Conservation (phyloP, 2,329 filamentous ascomycete species). For the Hypoxylon sp. region DNA sequence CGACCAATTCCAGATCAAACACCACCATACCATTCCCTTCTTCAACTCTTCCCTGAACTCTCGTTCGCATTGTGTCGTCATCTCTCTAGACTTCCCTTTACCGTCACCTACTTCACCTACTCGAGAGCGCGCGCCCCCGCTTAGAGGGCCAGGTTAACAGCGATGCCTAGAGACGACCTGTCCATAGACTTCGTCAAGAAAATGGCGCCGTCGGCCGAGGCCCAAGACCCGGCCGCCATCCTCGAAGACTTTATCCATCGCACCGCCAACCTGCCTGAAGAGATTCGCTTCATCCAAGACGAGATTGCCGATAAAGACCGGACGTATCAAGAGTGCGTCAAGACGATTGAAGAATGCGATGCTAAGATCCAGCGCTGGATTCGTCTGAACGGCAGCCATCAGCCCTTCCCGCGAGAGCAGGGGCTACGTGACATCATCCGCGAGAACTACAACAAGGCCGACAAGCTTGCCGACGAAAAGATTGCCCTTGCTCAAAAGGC, state of each 20-base stretch:
- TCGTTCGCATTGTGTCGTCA: conserved; percentile 12
- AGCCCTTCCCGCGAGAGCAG: conserved; percentile 82
- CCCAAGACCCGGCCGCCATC: conserved; percentile 76
- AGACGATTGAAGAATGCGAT: conserved; percentile 80
- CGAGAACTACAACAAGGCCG: conserved; percentile 77
- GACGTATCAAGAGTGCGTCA: conserved; percentile 76
- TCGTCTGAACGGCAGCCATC: conserved; percentile 80
- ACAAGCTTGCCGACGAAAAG: conserved; percentile 82
- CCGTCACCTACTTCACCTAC: conserved; percentile 31
- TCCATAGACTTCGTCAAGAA: conserved; percentile 78
- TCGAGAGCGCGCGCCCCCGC: conserved; percentile 47
- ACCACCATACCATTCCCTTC: conserved; percentile 7
- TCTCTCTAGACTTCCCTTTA: conserved; percentile 27
- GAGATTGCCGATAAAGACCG: conserved; percentile 86
- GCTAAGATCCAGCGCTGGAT: conserved; percentile 85
- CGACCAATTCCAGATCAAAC: not conserved
- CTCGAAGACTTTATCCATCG: conserved; percentile 83
- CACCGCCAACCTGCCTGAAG: conserved; percentile 84
- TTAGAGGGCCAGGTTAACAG: conserved; percentile 66
- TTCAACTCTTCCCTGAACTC: not conserved
- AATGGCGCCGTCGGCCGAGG: conserved; percentile 72
- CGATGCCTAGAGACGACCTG: conserved; percentile 80
- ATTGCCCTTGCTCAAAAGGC: conserved; percentile 77
- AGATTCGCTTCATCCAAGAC: conserved; percentile 86
- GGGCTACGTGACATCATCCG: conserved; percentile 74